These are phyloP conservation scores for Mycena amicta DNA, from an alignment of 768 basidiomycete species.

Conservation along the genomic window DNA sequence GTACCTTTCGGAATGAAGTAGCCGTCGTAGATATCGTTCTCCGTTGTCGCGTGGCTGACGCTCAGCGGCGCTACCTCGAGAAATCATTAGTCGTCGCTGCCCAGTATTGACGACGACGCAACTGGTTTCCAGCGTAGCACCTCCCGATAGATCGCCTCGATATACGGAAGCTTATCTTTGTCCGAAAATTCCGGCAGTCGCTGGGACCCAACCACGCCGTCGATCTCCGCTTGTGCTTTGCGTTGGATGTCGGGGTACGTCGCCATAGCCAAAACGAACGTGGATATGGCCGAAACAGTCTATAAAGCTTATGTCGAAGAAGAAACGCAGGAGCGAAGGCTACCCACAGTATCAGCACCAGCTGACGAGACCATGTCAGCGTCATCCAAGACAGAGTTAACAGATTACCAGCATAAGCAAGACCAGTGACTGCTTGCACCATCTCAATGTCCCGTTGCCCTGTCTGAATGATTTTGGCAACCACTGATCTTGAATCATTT, in stretches of 20 bases:
- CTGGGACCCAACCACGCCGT: conserved; percentile 11
- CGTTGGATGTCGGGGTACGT: conserved; percentile 15
- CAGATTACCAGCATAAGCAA: background rate
- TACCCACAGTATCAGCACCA: background rate
- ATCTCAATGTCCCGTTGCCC: background rate
- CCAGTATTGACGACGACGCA: background rate
- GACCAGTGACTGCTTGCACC: background rate
- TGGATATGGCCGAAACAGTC: background rate
- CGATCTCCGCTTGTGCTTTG: conserved; percentile 13
- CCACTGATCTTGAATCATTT: background rate
- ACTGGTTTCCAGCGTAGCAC: conserved; percentile 7
- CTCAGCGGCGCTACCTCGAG: background rate
- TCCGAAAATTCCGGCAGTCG: conserved; percentile 14
- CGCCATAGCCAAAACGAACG: conserved; percentile 19
- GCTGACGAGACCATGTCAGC: background rate
- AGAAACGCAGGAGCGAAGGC: background rate
- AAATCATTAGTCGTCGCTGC: background rate
- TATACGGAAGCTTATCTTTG: conserved; percentile 8
- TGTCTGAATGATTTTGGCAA: background rate
- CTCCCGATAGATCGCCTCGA: conserved; percentile 4
- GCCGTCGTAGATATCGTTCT: conserved; percentile 15
- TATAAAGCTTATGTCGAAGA: background rate
- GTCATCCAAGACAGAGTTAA: background rate
- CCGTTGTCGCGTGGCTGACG: background rate
- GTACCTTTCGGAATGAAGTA: conserved; percentile 11